These are phyloP conservation scores for Cyclotella sp. DNA, from an alignment of 108 stramenopile genomes.

Conservation along the genomic window DNA sequence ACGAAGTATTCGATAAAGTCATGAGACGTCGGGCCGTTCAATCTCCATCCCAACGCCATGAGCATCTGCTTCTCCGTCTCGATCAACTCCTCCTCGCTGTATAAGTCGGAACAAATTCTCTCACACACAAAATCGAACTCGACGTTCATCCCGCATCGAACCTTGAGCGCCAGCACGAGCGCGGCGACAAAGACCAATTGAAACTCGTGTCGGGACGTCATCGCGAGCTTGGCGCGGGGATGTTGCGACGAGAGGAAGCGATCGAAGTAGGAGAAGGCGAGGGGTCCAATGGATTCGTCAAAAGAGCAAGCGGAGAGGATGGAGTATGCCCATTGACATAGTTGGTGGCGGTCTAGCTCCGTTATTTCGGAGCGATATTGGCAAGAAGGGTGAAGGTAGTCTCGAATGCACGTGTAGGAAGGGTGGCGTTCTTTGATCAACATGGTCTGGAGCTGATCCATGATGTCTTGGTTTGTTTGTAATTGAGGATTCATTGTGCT, in stretches of 20 bases:
- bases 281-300: constrained; percentile 7
- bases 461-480: not conserved
- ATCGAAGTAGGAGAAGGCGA: constrained; percentile 33
- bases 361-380: not conserved
- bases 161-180: constrained; percentile 23
- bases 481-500: not conserved
- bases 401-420: not conserved
- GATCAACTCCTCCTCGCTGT: constrained; percentile 6
- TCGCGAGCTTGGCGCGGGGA: constrained; percentile 1
- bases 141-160: constrained; percentile 26
- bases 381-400: not conserved
- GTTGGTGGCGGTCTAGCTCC: not conserved
- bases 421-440: not conserved
- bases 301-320: constrained; percentile 31
- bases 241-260: constrained; percentile 29
- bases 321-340: constrained; percentile 26
- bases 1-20: constrained; percentile 31
- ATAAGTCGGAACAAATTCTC: constrained; percentile 10
- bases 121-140: constrained; percentile 21
- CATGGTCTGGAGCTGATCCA: constrained; percentile 7
- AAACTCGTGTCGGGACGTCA: constrained; percentile 15
- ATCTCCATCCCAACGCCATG: constrained; percentile 19
- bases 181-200: constrained; percentile 24
- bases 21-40: constrained; percentile 32
- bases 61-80: constrained; percentile 23